These are phyloP conservation scores for Sicyos baderoa DNA, from an alignment of 306 rosid species.

Conservation along the genomic window DNA sequence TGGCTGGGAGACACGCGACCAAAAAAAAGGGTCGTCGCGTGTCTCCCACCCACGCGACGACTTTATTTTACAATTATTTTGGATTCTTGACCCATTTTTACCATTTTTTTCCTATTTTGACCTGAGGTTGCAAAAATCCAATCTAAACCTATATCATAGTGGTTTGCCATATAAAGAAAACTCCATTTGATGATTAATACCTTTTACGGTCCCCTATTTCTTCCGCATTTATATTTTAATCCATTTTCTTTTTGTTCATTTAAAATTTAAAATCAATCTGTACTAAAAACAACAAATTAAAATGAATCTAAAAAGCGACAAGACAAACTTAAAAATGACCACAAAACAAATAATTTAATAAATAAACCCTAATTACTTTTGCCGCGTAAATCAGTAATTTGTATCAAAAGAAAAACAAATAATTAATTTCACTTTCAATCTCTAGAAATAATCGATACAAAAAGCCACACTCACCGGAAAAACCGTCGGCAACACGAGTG, in stretches of 20 bases:
- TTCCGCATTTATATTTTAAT: background rate
- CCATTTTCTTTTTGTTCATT: background rate
- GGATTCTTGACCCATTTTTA: no score
- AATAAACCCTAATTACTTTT: background rate
- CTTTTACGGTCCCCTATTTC: conserved; percentile 7
- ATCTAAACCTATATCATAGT: background rate
- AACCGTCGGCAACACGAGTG: conserved; percentile 11
- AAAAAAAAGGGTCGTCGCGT: no score
- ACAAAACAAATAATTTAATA: background rate
- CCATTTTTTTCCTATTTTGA: no score
- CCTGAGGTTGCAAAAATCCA: no score
- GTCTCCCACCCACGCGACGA: no score
- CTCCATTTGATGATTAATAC: background rate
- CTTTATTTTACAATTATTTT: no score
- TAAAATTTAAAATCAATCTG: background rate
- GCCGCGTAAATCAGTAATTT: background rate
- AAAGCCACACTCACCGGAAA: background rate
- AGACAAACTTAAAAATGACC: background rate
- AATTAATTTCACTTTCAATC: background rate
- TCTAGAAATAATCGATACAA: background rate
- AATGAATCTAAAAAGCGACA: background rate
- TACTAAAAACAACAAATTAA: no score
- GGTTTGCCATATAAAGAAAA: background rate
- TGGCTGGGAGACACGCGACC: no score
- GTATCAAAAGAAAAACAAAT: background rate